Conservation (phyloP, 148 eudicot genomes). For the Rhododendron molle region DNA sequence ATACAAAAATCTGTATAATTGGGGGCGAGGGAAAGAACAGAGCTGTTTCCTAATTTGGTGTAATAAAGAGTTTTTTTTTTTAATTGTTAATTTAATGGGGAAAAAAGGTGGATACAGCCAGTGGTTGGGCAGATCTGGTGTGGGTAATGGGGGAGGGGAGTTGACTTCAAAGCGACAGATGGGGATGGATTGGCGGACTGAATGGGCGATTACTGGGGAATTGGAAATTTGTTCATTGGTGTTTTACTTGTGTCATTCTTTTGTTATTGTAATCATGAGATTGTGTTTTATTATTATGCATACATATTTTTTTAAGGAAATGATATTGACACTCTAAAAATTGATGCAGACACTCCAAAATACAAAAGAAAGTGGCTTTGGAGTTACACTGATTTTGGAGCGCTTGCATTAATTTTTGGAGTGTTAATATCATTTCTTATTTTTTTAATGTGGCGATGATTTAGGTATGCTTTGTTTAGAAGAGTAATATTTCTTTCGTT, state of each 20-base stretch:
- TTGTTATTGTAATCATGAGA: background rate
- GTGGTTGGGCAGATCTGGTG: background rate
- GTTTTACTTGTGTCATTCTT: background rate
- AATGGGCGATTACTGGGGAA: background rate
- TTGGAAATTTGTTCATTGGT: background rate
- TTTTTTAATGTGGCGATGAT: background rate
- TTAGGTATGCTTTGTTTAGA: background rate
- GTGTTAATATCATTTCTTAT: too few relatives aligned
- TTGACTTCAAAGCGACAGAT: background rate
- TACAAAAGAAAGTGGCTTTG: too few relatives aligned
- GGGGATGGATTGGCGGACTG: background rate
- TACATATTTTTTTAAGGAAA: too few relatives aligned
- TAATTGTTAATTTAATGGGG: background rate
- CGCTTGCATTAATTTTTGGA: too few relatives aligned
- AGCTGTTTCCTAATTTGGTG: background rate
- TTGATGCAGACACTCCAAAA: too few relatives aligned
- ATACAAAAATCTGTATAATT: background rate
- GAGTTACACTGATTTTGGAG: too few relatives aligned
- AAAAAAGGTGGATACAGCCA: background rate
- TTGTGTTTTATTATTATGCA: background rate
- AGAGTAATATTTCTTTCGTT: background rate
- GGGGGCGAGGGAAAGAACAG: constrained; percentile 4
- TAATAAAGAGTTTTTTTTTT: background rate
- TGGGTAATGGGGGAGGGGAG: background rate
- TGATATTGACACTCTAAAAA: too few relatives aligned